Evolutionary conservation across 1,284 basidiomycete species (phyloP), one percentile per base, ranked within the genome.

Genomic region (Butyriboletus appendiculatus): DNA sequence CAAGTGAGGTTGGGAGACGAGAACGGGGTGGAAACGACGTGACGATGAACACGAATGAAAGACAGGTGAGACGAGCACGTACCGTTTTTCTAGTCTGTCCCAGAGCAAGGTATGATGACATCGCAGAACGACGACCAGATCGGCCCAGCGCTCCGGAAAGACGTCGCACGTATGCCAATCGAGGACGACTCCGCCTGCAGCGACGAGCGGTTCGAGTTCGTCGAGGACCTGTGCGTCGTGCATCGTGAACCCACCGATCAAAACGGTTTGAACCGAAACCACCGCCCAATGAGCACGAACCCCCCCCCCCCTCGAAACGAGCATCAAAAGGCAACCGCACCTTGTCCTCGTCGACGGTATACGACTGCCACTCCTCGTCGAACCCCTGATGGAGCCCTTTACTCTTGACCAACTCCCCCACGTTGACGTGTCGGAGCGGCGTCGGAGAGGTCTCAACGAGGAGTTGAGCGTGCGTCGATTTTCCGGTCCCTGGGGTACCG

Each of bases 81-180:
- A 94, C 96, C 96, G 80, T 69, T 89, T 89, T 73, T 97, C 95
- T n/a, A 99, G 76, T 45, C 97, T 82, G 35, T 93, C 85, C 91
- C 96, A 98, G n/a, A 99, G 75, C 55, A 84, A 75, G 7, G 85
- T 81, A 72, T 99, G 97, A 67, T 97, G 81, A 64, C 95, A 98
- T 16, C 90, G 82, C 10, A 99, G 75, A 38, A 99, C 96, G 37
- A 99, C 88, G 26, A 97, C 95, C n/a, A 99, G 81, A 75, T 99
- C 97, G 18, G 92, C 81, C 96, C 96, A 99, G 58, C 96, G 82
- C 73, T 99, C 95, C 0, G 97, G 97, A 65, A 96, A 99, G 35
- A 89, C 75, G 56, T 96, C 93, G 67, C 94, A 97, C 32, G 94
- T 94, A 71, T 99, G 97, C 92, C 97, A 98, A 72, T 99, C 97